Conservation (phyloP, 768 basidiomycete species). For the Suillus weaverae region DNA sequence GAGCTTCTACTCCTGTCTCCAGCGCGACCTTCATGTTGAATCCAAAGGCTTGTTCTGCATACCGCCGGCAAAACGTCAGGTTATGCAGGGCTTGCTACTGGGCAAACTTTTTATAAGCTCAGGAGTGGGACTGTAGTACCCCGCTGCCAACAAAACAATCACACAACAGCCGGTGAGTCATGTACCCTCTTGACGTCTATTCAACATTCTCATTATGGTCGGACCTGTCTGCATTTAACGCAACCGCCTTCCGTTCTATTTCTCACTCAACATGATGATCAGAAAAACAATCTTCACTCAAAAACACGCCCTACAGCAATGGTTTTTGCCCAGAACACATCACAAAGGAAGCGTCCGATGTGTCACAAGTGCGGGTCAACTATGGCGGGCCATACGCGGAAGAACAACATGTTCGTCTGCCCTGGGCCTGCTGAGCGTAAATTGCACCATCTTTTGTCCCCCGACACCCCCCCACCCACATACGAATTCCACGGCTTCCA, state of each 20-base stretch:
- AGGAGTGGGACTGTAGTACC: conserved; percentile 8
- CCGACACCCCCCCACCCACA: conserved; percentile 28
- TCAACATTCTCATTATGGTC: conserved; percentile 5
- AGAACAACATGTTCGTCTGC: conserved; percentile 31
- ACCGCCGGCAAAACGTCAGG: conserved; percentile 12
- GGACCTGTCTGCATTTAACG: background rate
- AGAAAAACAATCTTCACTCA: conserved; percentile 6
- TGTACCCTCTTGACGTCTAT: conserved; percentile 1
- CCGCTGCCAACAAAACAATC: conserved; percentile 25
- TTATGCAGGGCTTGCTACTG: conserved; percentile 10
- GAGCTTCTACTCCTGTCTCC: conserved; percentile 15
- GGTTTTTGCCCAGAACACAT: conserved; percentile 1
- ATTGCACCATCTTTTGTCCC: conserved; percentile 27
- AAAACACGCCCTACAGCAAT: background rate
- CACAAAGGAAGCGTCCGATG: conserved; percentile 32
- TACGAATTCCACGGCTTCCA: conserved; percentile 22
- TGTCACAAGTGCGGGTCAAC: conserved; percentile 34
- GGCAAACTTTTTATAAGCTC: conserved; percentile 26
- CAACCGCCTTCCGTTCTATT: conserved; percentile 1
- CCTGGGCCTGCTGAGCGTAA: conserved; percentile 22
- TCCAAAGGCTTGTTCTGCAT: conserved; percentile 24
- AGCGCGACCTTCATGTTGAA: conserved; percentile 21
- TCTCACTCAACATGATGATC: background rate
- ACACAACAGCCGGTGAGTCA: conserved; percentile 29
- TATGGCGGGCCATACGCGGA: conserved; percentile 35